These are phyloP conservation scores for Ramichloridium luteum DNA, from an alignment of 2,329 filamentous ascomycete genomes.

Conservation along the genomic window DNA sequence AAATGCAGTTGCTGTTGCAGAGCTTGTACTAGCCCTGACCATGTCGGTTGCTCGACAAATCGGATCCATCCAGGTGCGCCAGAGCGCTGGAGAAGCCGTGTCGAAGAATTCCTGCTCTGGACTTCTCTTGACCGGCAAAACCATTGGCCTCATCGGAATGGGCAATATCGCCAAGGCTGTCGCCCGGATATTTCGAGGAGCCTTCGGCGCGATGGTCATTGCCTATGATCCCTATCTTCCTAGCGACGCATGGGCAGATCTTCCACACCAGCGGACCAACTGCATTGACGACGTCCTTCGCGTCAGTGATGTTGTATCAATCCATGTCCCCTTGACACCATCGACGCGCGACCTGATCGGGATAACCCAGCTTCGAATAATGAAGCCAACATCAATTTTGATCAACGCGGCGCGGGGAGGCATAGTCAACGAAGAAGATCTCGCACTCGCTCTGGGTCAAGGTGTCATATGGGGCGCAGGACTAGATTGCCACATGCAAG, in stretches of 20 bases:
- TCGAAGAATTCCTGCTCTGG: slow-evolving; percentile 34
- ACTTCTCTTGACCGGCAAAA: slow-evolving; percentile 23
- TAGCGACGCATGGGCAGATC: slow-evolving; percentile 13
- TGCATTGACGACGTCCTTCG: slow-evolving; percentile 19
- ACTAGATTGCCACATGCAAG: slow-evolving; percentile 19
- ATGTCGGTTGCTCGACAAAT: slow-evolving; percentile 21
- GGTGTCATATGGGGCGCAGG: slow-evolving; percentile 21
- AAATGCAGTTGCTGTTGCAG: slow-evolving; percentile 27
- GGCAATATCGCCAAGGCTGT: slow-evolving; percentile 26
- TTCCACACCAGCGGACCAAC: slow-evolving; percentile 18
- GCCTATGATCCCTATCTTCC: slow-evolving; percentile 26
- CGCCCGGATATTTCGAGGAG: slow-evolving; percentile 23
- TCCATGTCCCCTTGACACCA: slow-evolving; percentile 23
- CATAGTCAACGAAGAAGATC: slow-evolving; percentile 21
- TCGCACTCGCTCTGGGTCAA: slow-evolving; percentile 15
- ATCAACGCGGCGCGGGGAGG: slow-evolving; percentile 24
- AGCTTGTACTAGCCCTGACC: slow-evolving; percentile 23
- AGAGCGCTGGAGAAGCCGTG: slow-evolving; percentile 17
- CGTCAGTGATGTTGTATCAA: slow-evolving; percentile 22
- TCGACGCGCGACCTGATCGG: slow-evolving; percentile 23
- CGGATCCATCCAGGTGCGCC: slow-evolving; percentile 19
- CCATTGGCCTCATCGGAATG: slow-evolving; percentile 28
- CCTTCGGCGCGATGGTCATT: slow-evolving; percentile 18
- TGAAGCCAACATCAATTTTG: slow-evolving; percentile 21
- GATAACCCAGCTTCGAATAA: slow-evolving; percentile 14